Evolutionary conservation across 2,329 filamentous ascomycete genomes (phyloP).

Genomic region (Exophiala sp.): DNA sequence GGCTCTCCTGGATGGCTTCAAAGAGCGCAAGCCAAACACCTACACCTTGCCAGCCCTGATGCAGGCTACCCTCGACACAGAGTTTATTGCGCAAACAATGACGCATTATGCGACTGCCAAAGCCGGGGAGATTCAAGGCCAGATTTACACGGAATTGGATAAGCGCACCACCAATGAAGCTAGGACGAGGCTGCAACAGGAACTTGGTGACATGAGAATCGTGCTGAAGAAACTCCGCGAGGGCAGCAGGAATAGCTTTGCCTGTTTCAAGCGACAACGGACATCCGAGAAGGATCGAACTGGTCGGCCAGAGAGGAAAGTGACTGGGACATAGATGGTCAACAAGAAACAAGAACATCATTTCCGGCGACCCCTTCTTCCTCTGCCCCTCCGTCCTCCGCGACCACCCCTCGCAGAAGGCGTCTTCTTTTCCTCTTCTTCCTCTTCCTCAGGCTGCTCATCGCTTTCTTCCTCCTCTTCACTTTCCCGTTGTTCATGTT

Average conservation of each 20-base stretch:
- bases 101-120: conserved; percentile 83
- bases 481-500: conserved; percentile 36
- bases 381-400: conserved; percentile 23
- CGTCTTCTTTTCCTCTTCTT: conserved; percentile 28
- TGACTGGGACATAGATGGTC: neutral
- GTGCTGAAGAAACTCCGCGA: conserved; percentile 81
- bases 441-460: conserved; percentile 37
- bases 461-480: conserved; percentile 36
- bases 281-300: conserved; percentile 25
- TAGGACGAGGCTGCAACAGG: conserved; percentile 72
- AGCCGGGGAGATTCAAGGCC: conserved; percentile 75
- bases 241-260: conserved; percentile 78
- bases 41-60: conserved; percentile 82
- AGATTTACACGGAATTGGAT: conserved; percentile 90
- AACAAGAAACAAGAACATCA: conserved; percentile 22
- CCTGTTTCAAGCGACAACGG: conserved; percentile 71
- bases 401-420: conserved; percentile 1
- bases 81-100: conserved; percentile 93
- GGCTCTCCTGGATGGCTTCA: conserved; percentile 79
- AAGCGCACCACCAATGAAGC: conserved; percentile 84
- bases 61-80: conserved; percentile 95
- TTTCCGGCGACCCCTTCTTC: conserved; percentile 44
- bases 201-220: conserved; percentile 83
- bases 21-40: conserved; percentile 49
- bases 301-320: conserved; percentile 7